phyloP scores from a whole-genome alignment of 106 monocot genomes.

The Agapanthus africanus region DNA sequence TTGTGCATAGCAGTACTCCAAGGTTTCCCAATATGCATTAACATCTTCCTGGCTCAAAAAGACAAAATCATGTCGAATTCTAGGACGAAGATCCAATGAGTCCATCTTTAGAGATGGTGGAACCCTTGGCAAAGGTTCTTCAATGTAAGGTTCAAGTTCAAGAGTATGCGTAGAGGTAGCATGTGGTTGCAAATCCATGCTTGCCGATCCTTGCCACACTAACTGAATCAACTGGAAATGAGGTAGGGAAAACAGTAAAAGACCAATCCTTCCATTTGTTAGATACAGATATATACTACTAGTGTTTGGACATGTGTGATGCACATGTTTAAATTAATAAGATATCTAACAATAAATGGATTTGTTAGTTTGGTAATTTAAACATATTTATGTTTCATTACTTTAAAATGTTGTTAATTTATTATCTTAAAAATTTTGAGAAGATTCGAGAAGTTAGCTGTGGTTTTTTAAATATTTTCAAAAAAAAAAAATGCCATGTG shows the following conservation, averaged over 20 bases:
- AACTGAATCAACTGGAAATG: constrained; percentile 61
- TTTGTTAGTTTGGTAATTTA: no score
- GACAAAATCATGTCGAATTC: constrained; percentile 67
- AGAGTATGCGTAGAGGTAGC: constrained; percentile 50
- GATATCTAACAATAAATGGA: no score
- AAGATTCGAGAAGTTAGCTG: no score
- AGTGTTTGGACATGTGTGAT: no score
- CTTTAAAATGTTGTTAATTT: no score
- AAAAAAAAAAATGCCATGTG: no score
- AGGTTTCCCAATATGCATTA: constrained; percentile 79
- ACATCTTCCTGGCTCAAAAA: constrained; percentile 51
- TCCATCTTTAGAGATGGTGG: constrained; percentile 30
- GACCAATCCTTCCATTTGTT: constrained; percentile 1
- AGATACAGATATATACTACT: no score
- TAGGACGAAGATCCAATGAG: constrained; percentile 24
- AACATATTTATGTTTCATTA: no score
- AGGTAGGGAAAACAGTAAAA: not conserved
- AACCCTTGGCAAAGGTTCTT: constrained; percentile 52
- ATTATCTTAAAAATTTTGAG: no score
- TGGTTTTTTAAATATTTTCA: no score
- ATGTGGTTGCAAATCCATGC: constrained; percentile 18
- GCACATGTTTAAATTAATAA: no score
- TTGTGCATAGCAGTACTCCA: constrained; percentile 74
- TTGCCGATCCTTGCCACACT: constrained; percentile 25
- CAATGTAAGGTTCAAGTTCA: constrained; percentile 83